These are phyloP conservation scores for Irpex sp. DNA, from an alignment of 1,284 basidiomycete genomes.

Conservation along the genomic window DNA sequence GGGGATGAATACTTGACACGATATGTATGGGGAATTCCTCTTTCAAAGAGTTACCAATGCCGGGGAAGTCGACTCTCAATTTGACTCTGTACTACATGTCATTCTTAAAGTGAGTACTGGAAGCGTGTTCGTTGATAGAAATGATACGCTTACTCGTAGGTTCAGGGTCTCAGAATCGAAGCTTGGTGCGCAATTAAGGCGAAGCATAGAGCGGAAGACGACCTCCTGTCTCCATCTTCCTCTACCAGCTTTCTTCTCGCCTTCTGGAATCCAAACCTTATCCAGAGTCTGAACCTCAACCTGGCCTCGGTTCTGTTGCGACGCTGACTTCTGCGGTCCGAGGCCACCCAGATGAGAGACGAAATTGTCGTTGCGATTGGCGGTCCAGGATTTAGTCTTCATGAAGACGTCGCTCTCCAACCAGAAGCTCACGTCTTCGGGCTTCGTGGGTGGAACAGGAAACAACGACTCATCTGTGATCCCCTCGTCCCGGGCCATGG, in stretches of 20 bases:
- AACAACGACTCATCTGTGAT: constrained; percentile 6
- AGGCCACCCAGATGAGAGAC: neutral
- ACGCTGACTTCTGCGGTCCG: neutral
- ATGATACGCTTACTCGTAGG: neutral
- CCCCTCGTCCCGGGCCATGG: constrained; percentile 8
- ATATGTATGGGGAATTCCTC: neutral
- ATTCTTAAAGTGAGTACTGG: neutral
- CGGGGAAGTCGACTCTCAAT: constrained; percentile 4
- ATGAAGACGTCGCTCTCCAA: neutral
- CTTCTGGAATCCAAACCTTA: constrained; percentile 14
- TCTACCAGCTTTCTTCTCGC: constrained; percentile 2
- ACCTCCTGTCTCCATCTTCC: constrained; percentile 16
- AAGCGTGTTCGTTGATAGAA: neutral
- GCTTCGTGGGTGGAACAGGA: constrained; percentile 13
- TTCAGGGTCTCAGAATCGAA: constrained; percentile 1
- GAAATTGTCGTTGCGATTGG: neutral
- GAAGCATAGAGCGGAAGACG: constrained; percentile 10
- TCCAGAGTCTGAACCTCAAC: constrained; percentile 2
- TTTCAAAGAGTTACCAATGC: constrained; percentile 5
- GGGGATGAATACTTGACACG: constrained; percentile 6
- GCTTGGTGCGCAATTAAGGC: constrained; percentile 1
- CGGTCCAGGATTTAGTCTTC: neutral
- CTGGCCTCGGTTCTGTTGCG: neutral
- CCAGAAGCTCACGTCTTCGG: neutral
- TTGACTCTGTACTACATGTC: neutral